Conservation (phyloP, 1,284 basidiomycete genomes). For the Leccinum proliferum region DNA sequence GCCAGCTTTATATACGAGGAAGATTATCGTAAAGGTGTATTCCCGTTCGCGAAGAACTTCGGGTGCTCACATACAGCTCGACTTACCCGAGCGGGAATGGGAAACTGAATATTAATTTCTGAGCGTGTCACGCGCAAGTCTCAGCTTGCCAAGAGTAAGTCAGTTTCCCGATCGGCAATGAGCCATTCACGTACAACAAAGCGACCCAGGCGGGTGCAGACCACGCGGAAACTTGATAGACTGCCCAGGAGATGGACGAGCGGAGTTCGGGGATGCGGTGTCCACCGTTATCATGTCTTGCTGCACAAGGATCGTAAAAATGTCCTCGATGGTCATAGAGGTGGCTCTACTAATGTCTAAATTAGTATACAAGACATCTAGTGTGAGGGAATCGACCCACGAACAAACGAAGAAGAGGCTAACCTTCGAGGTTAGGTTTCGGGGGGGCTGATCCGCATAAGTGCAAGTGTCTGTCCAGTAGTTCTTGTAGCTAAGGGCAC, state of each 20-base stretch:
- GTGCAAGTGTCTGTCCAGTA: conserved; percentile 95
- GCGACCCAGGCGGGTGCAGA: conserved; percentile 9
- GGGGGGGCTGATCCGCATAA: conserved; percentile 72
- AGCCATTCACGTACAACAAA: too few relatives aligned
- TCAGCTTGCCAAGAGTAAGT: too few relatives aligned
- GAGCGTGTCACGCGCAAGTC: too few relatives aligned
- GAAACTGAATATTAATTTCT: too few relatives aligned
- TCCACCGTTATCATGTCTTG: conserved; percentile 72
- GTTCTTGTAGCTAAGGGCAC: conserved; percentile 87
- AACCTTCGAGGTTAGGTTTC: conserved; percentile 71
- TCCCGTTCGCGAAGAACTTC: too few relatives aligned
- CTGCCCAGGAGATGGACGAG: conserved; percentile 67
- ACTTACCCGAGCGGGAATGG: too few relatives aligned
- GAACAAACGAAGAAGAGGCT: conserved; percentile 21
- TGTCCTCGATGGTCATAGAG: conserved; percentile 89
- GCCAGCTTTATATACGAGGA: too few relatives aligned
- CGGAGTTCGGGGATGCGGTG: conserved; percentile 43
- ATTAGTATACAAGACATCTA: conserved; percentile 14
- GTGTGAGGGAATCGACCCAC: conserved; percentile 15
- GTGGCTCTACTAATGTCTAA: conserved; percentile 85
- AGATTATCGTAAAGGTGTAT: too few relatives aligned
- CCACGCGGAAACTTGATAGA: conserved; percentile 69
- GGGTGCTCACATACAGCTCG: too few relatives aligned
- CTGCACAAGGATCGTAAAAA: conserved; percentile 73
- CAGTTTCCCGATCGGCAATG: too few relatives aligned